Evolutionary conservation across 169 alveolate species (phyloP).

Genomic region (Plasmodium malariae): DNA sequence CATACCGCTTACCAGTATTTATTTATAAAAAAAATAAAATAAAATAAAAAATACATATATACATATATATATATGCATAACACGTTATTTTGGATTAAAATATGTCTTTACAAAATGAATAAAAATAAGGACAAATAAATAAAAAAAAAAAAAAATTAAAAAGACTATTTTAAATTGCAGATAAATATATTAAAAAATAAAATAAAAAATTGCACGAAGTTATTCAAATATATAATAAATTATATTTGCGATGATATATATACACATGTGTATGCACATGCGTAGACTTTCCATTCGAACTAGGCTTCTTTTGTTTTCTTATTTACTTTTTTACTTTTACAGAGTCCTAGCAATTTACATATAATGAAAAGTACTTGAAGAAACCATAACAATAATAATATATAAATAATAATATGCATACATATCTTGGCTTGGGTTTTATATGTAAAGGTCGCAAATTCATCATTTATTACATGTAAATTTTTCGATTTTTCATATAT

Average conservation of each 20-base stretch:
- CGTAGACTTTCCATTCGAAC: not conserved
- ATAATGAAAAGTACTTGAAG: slow-evolving; percentile 19
- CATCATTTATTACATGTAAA: slow-evolving; percentile 60
- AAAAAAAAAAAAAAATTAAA: not conserved
- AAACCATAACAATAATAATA: slow-evolving; percentile 40
- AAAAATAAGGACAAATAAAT: not conserved
- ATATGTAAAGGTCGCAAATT: slow-evolving; percentile 46
- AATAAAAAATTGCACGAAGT: not conserved
- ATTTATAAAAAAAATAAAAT: not conserved
- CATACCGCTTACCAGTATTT: not conserved
- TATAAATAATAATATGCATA: slow-evolving; percentile 28
- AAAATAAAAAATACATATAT: not conserved
- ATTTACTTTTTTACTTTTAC: slow-evolving; percentile 20
- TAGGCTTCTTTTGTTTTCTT: slow-evolving; percentile 20
- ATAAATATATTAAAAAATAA: not conserved
- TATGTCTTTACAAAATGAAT: not conserved
- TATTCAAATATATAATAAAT: slow-evolving; percentile 23
- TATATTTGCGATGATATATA: not conserved
- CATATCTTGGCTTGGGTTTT: slow-evolving; percentile 20
- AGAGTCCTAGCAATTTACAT: slow-evolving; percentile 7
- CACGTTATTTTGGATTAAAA: not conserved
- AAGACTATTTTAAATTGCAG: not conserved
- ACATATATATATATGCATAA: not conserved
- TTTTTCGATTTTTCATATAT: slow-evolving; percentile 35
- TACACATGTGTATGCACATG: not conserved